Conservation (phyloP, 1,284 basidiomycete species). For the Somion occarium region DNA sequence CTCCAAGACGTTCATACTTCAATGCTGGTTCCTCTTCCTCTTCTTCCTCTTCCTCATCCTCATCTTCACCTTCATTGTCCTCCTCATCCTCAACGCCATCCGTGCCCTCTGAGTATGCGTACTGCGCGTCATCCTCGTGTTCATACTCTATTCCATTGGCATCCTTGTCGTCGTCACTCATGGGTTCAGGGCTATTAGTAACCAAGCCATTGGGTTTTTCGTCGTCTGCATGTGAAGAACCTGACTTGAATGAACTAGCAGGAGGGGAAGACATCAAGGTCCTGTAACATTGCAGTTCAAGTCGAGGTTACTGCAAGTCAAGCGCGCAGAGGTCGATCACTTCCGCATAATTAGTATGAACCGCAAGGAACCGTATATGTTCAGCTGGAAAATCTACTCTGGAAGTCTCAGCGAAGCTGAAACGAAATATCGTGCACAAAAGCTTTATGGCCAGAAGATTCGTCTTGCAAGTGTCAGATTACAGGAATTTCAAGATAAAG, state of each 20-base stretch:
- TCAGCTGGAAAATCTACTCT: too few relatives aligned
- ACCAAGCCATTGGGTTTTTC: not conserved
- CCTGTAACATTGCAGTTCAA: too few relatives aligned
- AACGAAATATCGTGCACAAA: too few relatives aligned
- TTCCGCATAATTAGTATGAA: too few relatives aligned
- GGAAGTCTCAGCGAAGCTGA: too few relatives aligned
- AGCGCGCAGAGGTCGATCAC: too few relatives aligned
- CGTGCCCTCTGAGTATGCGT: not conserved
- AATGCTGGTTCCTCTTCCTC: conserved; percentile 83
- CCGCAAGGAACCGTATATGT: too few relatives aligned
- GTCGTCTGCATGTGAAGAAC: not conserved
- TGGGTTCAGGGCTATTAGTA: not conserved
- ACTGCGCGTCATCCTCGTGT: conserved; percentile 4
- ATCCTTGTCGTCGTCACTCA: not conserved
- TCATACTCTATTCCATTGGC: conserved; percentile 7
- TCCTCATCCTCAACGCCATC: conserved; percentile 15
- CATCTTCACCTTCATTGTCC: conserved; percentile 36
- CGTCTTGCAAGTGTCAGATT: too few relatives aligned
- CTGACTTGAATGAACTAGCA: not conserved
- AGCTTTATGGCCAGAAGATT: too few relatives aligned
- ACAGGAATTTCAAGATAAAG: too few relatives aligned
- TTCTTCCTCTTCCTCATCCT: conserved; percentile 53
- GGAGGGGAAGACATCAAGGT: not conserved
- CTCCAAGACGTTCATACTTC: conserved; percentile 85
- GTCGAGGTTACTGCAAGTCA: too few relatives aligned